These are phyloP conservation scores for Leccinum arenicola DNA, from an alignment of 768 basidiomycete genomes.

Conservation along the genomic window DNA sequence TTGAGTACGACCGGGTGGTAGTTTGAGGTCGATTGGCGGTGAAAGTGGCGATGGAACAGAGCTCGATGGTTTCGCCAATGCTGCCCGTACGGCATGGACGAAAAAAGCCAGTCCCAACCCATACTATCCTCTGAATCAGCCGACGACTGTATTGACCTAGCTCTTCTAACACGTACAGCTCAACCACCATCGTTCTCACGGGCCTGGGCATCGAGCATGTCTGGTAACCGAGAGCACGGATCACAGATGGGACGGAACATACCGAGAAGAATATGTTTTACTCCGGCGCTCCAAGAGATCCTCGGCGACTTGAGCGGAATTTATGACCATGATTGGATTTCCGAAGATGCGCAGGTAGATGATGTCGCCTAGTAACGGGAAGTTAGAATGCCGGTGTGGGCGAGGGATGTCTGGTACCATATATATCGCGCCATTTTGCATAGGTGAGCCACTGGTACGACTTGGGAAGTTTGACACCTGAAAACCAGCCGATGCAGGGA, in stretches of 20 bases:
- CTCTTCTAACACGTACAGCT: slow-evolving; percentile 34
- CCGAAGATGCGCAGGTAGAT: slow-evolving; percentile 44
- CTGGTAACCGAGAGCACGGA: background rate
- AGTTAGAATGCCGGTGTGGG: background rate
- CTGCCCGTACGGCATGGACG: slow-evolving; percentile 37
- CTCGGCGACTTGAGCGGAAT: slow-evolving; percentile 37
- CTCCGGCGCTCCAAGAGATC: slow-evolving; percentile 48
- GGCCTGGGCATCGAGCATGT: slow-evolving; percentile 26
- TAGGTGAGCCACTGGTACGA: slow-evolving; percentile 45
- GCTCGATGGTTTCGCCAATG: slow-evolving; percentile 37
- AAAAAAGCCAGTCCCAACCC: slow-evolving; percentile 48
- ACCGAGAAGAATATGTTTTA: slow-evolving; percentile 41
- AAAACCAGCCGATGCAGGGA: slow-evolving; percentile 38
- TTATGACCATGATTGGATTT: slow-evolving; percentile 47
- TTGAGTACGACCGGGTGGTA: slow-evolving; percentile 31
- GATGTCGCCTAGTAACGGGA: slow-evolving; percentile 38
- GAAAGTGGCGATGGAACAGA: slow-evolving; percentile 40
- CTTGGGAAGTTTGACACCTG: slow-evolving; percentile 32
- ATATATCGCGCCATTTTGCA: slow-evolving; percentile 41
- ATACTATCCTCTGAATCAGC: slow-evolving; percentile 30
- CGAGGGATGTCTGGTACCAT: slow-evolving; percentile 30
- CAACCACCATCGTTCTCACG: slow-evolving; percentile 40
- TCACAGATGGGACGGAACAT: background rate
- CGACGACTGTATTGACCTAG: background rate
- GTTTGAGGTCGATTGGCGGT: slow-evolving; percentile 19